These are phyloP conservation scores for Darksidea phi DNA, from an alignment of 495 filamentous ascomycete genomes.

Conservation along the genomic window DNA sequence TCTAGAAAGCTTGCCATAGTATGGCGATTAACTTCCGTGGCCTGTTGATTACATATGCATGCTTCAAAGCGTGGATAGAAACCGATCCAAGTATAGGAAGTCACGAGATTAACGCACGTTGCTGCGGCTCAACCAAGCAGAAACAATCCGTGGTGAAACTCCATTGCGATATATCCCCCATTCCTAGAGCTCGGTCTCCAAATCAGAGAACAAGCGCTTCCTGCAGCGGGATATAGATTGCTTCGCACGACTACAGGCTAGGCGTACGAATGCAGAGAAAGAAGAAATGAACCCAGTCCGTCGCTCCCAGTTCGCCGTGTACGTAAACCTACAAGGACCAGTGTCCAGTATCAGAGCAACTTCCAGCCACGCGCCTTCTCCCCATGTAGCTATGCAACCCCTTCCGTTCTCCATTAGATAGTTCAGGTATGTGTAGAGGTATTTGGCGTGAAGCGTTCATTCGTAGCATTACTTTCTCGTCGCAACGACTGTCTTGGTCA, in stretches of 20 bases:
- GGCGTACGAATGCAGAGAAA: conserved; percentile 29
- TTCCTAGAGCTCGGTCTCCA: conserved; percentile 4
- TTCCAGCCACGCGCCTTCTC: conserved; percentile 5
- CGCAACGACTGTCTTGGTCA: conserved; percentile 7
- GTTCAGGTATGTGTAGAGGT: conserved; percentile 1
- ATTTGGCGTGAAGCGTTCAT: neutral
- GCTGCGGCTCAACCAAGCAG: too few species aligned
- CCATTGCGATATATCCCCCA: conserved; percentile 22
- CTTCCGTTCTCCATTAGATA: conserved; percentile 12
- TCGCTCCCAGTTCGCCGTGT: conserved; percentile 36
- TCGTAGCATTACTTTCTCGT: conserved; percentile 1
- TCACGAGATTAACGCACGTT: too few species aligned
- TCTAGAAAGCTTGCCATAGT: too few species aligned
- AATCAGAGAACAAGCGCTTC: conserved; percentile 6
- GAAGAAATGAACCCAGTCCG: conserved; percentile 32
- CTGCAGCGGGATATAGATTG: neutral
- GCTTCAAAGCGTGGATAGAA: too few species aligned
- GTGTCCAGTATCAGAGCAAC: conserved; percentile 20
- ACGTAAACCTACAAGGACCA: conserved; percentile 33
- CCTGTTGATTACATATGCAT: too few species aligned
- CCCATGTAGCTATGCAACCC: conserved; percentile 7
- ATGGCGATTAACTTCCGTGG: too few species aligned
- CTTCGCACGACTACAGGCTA: conserved; percentile 19
- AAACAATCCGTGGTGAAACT: conserved; percentile 14
- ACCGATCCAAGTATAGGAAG: too few species aligned